Evolutionary conservation across 106 monocot genomes (phyloP).

Genomic region (Dendrobium nobile): DNA sequence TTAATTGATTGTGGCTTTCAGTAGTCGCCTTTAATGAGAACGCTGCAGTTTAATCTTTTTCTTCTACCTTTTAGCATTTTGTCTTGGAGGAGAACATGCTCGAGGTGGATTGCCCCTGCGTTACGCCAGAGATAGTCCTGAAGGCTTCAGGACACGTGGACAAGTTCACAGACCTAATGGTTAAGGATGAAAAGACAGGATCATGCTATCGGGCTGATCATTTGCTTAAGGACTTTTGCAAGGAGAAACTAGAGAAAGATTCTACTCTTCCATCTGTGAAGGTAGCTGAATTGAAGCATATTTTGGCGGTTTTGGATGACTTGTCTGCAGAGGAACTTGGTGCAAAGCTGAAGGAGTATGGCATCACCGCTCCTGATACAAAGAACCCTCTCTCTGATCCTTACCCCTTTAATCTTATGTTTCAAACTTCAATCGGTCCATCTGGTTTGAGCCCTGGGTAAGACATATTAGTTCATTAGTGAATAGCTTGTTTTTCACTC

Average conservation of each 20-base stretch:
- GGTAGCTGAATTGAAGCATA: conserved; percentile 61
- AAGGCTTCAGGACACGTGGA: conserved; percentile 96
- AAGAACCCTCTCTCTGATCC: conserved; percentile 86
- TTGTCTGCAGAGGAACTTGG: conserved; percentile 71
- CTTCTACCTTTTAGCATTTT: conserved; percentile 55
- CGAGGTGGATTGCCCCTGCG: conserved; percentile 89
- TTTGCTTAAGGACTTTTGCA: conserved; percentile 85
- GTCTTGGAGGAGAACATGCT: conserved; percentile 96
- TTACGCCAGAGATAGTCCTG: conserved; percentile 84
- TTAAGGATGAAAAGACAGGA: conserved; percentile 92
- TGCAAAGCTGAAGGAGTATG: conserved; percentile 81
- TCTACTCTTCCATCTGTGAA: conserved; percentile 56
- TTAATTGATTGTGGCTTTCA: background rate
- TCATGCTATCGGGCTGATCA: conserved; percentile 92
- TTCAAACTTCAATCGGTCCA: conserved; percentile 91
- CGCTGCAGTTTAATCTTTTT: background rate
- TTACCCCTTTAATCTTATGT: conserved; percentile 98
- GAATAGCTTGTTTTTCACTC: background rate
- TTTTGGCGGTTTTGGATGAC: conserved; percentile 68
- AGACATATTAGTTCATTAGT: conserved; percentile 6
- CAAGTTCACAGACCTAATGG: conserved; percentile 97
- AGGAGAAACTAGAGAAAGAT: conserved; percentile 92
- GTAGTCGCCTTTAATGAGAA: background rate
- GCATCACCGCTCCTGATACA: conserved; percentile 77
- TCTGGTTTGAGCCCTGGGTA: conserved; percentile 69